Evolutionary conservation across 345 rosid species (phyloP), one percentile per base, ranked within the genome.

Genomic region (Populus pruinosa): DNA sequence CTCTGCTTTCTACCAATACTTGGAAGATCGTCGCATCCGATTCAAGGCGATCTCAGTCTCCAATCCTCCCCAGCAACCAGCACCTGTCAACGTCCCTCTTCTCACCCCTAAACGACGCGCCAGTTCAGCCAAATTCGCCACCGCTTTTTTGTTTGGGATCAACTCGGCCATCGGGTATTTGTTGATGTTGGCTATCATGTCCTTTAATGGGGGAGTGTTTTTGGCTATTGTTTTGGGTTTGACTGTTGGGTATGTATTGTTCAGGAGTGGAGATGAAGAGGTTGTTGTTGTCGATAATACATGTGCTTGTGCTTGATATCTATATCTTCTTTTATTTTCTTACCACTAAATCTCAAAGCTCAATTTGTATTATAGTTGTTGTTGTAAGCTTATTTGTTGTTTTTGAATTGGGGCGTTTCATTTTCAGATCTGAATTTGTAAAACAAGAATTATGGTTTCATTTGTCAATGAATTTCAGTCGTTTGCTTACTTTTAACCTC

Each of bases 111-210:
- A 65, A 29, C 25, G 23, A 8, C 59, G 53, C n/a, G 55, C 31
- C 31, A 67, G 64, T 12, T 23, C 84, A 2, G 47, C 84, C 17
- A 73, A 70, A 21, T 50, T 73, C 3, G 67, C 64, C 10, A 3
- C 75, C 8, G 75, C 84, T 4, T 13, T 74, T 31, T 64, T 74
- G 6, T 82, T 82, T 35, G 84, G 84, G 27, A 13, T 77, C 33
- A 82, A 77, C 31, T 74, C 84, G 35, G 81, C 78, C 33, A 74
- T 82, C 76, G 84, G 84, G 27, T 82, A 82, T 62, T 20, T 82
- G 33, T 72, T 82, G 47, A 82, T 82, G 84, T 36, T 82, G 67
- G 81, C 81, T 33, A 66, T 82, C n/a, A 82, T 82, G 84, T 82
- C 84, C 13, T 82, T 77, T 21, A 82, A 82, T 47, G 78, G 84